Evolutionary conservation across 1,284 basidiomycete genomes (phyloP).

Genomic region (Cystobasidium slooffiae): DNA sequence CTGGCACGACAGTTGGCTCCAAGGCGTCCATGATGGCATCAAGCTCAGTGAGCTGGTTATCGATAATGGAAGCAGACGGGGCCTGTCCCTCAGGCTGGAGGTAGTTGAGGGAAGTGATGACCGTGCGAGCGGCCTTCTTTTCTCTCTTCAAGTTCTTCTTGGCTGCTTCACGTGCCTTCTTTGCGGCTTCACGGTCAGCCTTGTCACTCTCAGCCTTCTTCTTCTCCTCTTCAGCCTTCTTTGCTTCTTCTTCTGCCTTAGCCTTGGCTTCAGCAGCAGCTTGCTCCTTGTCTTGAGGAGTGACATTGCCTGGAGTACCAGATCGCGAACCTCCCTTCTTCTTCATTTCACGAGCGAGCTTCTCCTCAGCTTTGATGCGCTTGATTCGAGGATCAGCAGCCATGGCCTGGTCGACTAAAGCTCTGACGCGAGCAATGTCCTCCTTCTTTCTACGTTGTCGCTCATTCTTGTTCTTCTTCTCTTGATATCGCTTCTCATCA

Average conservation of each 20-base stretch:
- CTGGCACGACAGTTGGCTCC: conserved; percentile 62
- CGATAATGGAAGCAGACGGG: conserved; percentile 61
- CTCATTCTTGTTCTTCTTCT: conserved; percentile 99
- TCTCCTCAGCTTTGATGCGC: conserved; percentile 95
- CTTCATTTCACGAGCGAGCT: conserved; percentile 91
- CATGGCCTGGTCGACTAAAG: conserved; percentile 84
- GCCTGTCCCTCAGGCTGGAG: conserved; percentile 61
- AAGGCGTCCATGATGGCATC: conserved; percentile 61
- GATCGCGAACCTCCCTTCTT: conserved; percentile 66
- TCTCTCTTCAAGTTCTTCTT: conserved; percentile 63
- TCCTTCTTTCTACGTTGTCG: conserved; percentile 97
- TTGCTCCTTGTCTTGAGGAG: conserved; percentile 63
- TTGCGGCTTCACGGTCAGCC: conserved; percentile 79
- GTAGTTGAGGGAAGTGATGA: conserved; percentile 64
- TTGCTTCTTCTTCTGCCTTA: conserved; percentile 79
- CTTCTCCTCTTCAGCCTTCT: conserved; percentile 68
- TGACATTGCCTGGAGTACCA: conserved; percentile 61
- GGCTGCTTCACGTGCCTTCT: conserved; percentile 82
- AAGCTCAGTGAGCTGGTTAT: conserved; percentile 64
- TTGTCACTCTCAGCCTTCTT: conserved; percentile 51
- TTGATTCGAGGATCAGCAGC: conserved; percentile 93
- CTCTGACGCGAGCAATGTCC: conserved; percentile 87
- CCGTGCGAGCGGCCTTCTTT: conserved; percentile 61
- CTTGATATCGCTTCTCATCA: conserved; percentile 97
- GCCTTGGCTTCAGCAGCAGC: conserved; percentile 75